phyloP scores from a whole-genome alignment of 345 rosid species.

The Melastoma malabathricum region DNA sequence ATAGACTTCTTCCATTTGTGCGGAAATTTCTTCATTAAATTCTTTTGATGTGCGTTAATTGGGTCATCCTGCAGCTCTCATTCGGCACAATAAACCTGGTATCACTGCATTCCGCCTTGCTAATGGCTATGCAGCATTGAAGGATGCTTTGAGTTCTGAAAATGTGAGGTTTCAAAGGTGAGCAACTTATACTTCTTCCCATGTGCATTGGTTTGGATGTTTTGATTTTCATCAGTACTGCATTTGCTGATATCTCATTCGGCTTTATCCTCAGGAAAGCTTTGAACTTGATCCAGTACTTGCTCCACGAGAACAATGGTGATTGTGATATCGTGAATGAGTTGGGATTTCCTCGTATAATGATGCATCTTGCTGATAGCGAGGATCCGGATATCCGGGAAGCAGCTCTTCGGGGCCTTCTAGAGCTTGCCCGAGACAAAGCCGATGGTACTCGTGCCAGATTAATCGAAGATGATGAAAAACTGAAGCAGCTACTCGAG shows the following conservation, averaged over 20 bases:
- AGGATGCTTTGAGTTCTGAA: constrained; percentile 67
- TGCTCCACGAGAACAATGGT: constrained; percentile 55
- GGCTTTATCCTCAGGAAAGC: constrained; percentile 56
- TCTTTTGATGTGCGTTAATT: not conserved
- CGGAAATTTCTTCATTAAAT: not conserved
- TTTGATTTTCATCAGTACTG: not conserved
- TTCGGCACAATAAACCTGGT: constrained; percentile 70
- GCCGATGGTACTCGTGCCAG: constrained; percentile 19
- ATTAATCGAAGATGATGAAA: constrained; percentile 36
- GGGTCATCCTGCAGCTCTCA: constrained; percentile 43
- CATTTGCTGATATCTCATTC: not conserved
- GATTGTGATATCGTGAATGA: constrained; percentile 50
- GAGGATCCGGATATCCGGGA: constrained; percentile 67
- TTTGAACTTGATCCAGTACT: constrained; percentile 74
- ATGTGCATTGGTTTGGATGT: not conserved
- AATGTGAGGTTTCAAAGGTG: constrained; percentile 76
- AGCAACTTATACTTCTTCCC: not conserved
- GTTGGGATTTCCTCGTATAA: constrained; percentile 64
- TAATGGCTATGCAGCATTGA: constrained; percentile 70
- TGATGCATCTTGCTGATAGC: constrained; percentile 76
- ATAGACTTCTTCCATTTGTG: not conserved
- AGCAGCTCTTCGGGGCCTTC: constrained; percentile 64
- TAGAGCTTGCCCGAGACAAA: constrained; percentile 48
- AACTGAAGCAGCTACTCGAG: constrained; percentile 55
- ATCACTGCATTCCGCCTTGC: constrained; percentile 74